Conservation (phyloP, 2,329 filamentous ascomycete genomes). For the Didymella arachidicola region DNA sequence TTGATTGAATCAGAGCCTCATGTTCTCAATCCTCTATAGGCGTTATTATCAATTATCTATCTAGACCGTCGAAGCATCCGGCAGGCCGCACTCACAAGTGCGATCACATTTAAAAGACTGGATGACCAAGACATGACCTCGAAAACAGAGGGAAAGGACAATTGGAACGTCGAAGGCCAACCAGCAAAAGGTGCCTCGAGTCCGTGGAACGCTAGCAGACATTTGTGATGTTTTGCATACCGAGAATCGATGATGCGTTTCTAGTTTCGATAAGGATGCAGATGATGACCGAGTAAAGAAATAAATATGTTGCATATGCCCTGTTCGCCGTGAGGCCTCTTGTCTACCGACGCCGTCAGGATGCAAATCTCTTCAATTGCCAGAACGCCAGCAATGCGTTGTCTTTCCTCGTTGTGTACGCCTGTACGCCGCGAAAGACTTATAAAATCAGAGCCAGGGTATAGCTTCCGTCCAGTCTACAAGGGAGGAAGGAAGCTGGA, state of each 20-base stretch:
- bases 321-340: slow-evolving; percentile 4
- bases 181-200: neutral
- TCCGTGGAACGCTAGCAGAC: neutral
- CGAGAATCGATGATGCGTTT: neutral
- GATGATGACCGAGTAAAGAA: neutral
- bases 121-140: neutral
- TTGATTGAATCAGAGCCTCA: slow-evolving; percentile 1
- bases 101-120: neutral
- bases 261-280: neutral
- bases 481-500: neutral
- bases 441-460: slow-evolving; percentile 5
- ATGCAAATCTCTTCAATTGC: slow-evolving; percentile 2
- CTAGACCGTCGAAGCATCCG: neutral
- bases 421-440: slow-evolving; percentile 9
- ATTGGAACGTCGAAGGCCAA: neutral
- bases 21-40: slow-evolving; percentile 4
- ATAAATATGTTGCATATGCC: neutral
- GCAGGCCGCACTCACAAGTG: neutral
- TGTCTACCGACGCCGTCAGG: slow-evolving; percentile 2
- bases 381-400: slow-evolving; percentile 18
- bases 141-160: neutral
- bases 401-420: neutral
- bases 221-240: neutral
- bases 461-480: neutral
- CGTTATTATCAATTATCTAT: slow-evolving; percentile 3